Conservation (phyloP, 2,329 filamentous ascomycete genomes). For the Chaetomiaceae sp. region DNA sequence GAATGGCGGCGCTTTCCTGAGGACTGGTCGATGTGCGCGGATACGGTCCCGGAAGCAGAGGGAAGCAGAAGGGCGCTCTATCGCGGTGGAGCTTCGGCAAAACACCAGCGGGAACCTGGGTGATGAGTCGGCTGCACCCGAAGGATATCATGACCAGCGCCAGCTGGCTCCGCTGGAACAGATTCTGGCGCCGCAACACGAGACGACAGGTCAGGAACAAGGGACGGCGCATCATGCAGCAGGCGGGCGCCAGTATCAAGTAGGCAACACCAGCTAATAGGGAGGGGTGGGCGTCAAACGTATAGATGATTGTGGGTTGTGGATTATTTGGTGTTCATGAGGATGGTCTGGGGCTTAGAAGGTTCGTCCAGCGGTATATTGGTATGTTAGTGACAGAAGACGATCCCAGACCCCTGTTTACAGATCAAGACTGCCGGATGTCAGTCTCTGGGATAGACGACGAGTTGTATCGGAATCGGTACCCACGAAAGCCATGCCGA, state of each 20-base stretch:
- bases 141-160: slow-evolving; percentile 10
- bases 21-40: slow-evolving; percentile 15
- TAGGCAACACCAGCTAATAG: background rate
- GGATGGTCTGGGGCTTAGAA: too few species aligned
- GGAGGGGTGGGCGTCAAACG: too few species aligned
- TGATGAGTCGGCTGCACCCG: background rate
- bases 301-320: too few species aligned
- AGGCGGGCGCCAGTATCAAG: background rate
- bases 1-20: slow-evolving; percentile 16
- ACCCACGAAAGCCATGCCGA: too few species aligned
- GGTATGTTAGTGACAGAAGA: too few species aligned
- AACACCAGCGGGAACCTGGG: background rate
- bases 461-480: too few species aligned
- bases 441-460: too few species aligned
- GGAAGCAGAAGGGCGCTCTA: slow-evolving; percentile 16
- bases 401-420: too few species aligned
- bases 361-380: too few species aligned
- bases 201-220: background rate
- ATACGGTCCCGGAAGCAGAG: slow-evolving; percentile 18
- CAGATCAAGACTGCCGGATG: too few species aligned
- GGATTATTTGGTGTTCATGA: too few species aligned
- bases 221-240: background rate
- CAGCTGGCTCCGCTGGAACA: slow-evolving; percentile 12
- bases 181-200: slow-evolving; percentile 1
- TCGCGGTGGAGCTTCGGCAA: slow-evolving; percentile 16